A percentile compares a stretch with the other conserved stretches of the same genome.
Evolutionary conservation across 306 rosid species (phyloP).

Genomic region (Luffa acutangula): DNA sequence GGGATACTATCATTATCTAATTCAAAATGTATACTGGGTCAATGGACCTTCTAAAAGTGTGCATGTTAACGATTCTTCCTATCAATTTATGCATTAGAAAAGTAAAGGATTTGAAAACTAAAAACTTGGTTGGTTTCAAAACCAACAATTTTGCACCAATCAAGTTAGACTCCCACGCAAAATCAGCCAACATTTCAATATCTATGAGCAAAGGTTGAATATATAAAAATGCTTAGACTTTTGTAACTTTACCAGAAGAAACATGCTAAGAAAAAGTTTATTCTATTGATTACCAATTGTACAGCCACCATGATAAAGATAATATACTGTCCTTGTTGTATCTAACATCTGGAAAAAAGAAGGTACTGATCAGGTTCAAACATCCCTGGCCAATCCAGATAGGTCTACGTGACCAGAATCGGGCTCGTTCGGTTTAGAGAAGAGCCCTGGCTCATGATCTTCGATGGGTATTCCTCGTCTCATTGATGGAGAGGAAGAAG

Average conservation of each 20-base stretch:
- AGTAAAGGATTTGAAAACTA: background rate
- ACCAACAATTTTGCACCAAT: background rate
- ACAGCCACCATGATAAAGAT: background rate
- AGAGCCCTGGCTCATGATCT: slow-evolving; percentile 24
- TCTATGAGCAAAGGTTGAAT: background rate
- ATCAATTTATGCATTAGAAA: background rate
- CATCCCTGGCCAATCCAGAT: slow-evolving; percentile 53
- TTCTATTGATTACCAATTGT: background rate
- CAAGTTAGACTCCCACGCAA: background rate
- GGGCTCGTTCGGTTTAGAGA: slow-evolving; percentile 21
- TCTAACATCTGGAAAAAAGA: background rate
- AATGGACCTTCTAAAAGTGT: background rate
- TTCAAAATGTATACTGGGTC: background rate
- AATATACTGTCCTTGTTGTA: background rate
- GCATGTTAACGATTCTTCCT: background rate
- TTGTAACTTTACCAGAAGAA: background rate
- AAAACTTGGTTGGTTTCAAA: background rate
- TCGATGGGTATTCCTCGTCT: slow-evolving; percentile 50
- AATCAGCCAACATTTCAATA: background rate
- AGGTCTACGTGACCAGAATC: slow-evolving; percentile 36
- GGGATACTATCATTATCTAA: background rate
- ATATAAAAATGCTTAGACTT: background rate
- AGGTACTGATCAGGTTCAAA: slow-evolving; percentile 14
- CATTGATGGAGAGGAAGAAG: slow-evolving; percentile 34
- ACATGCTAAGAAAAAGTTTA: background rate